These are phyloP conservation scores for Thielaviopsis ethacetica DNA, from an alignment of 2,329 filamentous ascomycete species.

Conservation along the genomic window DNA sequence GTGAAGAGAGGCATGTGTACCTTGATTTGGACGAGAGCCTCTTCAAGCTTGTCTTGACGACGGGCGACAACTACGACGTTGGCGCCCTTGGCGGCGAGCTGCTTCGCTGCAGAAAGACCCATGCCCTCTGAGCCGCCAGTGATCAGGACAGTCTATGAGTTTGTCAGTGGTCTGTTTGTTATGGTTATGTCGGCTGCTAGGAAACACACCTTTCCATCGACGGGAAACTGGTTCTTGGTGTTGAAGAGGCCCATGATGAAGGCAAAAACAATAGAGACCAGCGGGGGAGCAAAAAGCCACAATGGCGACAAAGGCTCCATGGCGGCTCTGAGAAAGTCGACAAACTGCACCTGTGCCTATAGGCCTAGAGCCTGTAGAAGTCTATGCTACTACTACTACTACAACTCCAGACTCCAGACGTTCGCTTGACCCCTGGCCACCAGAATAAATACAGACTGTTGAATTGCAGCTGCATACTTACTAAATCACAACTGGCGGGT, in stretches of 20 bases:
- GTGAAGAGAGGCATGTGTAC: constrained; percentile 23
- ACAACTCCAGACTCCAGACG: not conserved
- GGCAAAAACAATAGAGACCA: constrained; percentile 21
- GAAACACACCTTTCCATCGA: constrained; percentile 59
- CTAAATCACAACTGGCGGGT: not conserved
- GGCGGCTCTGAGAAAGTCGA: not conserved
- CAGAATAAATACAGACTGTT: not conserved
- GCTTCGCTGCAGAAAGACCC: constrained; percentile 58
- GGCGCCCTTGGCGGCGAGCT: constrained; percentile 69
- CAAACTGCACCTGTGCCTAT: not conserved
- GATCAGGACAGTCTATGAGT: constrained; percentile 59
- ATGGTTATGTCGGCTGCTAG: not conserved
- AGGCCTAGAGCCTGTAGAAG: not conserved
- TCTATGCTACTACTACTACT: too few species aligned
- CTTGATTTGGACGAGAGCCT: constrained; percentile 47
- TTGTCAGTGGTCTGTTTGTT: not conserved
- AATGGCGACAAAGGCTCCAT: constrained; percentile 10
- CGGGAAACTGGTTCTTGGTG: constrained; percentile 54
- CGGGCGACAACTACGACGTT: constrained; percentile 76
- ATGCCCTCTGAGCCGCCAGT: constrained; percentile 90
- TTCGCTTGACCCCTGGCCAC: not conserved
- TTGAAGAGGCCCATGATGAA: constrained; percentile 51
- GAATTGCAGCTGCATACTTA: not conserved
- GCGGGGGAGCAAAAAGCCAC: constrained; percentile 16
- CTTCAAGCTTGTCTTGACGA: constrained; percentile 54